These are phyloP conservation scores for Eimeria acervulina DNA, from an alignment of 169 alveolate species.

Conservation along the genomic window DNA sequence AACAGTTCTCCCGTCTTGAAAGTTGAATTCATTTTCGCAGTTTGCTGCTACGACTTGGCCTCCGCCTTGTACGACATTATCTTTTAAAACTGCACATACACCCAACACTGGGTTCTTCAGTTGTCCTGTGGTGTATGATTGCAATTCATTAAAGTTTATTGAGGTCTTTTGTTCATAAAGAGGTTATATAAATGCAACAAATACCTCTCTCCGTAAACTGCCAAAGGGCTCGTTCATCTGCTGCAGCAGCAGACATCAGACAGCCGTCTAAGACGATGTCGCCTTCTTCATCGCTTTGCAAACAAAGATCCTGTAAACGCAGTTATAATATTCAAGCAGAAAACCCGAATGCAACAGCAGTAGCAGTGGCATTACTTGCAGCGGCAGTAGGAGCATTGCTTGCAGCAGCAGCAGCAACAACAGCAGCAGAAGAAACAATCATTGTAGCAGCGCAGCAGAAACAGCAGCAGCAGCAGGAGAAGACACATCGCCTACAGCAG, in stretches of 20 bases:
- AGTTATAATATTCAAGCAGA: background rate
- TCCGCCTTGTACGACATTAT: slow-evolving; percentile 90
- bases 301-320: slow-evolving; percentile 68
- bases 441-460: too few species aligned
- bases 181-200: too few species aligned
- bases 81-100: slow-evolving; percentile 90
- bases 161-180: too few species aligned
- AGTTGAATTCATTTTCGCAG: slow-evolving; percentile 81
- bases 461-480: background rate
- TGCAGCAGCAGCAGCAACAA: background rate
- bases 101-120: slow-evolving; percentile 86
- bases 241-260: slow-evolving; percentile 26
- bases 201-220: slow-evolving; percentile 76
- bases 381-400: background rate
- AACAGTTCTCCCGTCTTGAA: slow-evolving; percentile 79
- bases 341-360: background rate
- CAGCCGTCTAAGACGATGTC: slow-evolving; percentile 80
- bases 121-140: too few species aligned
- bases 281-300: slow-evolving; percentile 78
- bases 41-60: slow-evolving; percentile 86
- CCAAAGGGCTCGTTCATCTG: slow-evolving; percentile 82
- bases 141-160: too few species aligned
- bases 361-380: background rate
- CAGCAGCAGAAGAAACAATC: background rate
- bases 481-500: background rate